phyloP scores from a whole-genome alignment of 306 rosid genomes.

The Dalbergia oliveri region DNA sequence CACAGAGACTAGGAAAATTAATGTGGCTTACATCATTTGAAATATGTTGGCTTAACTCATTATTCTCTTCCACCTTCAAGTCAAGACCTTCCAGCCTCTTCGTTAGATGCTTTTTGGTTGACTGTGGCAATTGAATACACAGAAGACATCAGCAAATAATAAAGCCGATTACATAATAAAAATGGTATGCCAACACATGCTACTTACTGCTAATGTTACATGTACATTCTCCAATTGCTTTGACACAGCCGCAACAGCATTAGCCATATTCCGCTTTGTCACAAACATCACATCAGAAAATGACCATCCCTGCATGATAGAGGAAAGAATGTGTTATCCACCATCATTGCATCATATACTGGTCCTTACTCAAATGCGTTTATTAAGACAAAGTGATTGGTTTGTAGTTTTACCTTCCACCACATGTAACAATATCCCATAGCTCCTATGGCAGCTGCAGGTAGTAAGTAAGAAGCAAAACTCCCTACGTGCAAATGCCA shows the following conservation, averaged over 20 bases:
- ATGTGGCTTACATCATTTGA: conserved; percentile 66
- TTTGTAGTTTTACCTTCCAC: conserved; percentile 67
- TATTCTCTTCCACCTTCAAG: conserved; percentile 74
- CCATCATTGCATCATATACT: conserved; percentile 17
- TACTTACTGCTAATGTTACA: conserved; percentile 83
- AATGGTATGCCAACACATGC: conserved; percentile 33
- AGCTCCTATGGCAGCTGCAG: conserved; percentile 84
- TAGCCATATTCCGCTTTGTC: conserved; percentile 79
- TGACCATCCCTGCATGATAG: conserved; percentile 70
- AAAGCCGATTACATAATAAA: conserved; percentile 30
- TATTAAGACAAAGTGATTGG: conserved; percentile 12
- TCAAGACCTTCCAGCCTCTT: conserved; percentile 75
- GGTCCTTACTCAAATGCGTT: conserved; percentile 15
- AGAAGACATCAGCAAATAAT: conserved; percentile 8
- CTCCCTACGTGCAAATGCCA: conserved; percentile 58
- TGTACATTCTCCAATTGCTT: conserved; percentile 78
- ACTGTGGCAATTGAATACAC: conserved; percentile 49
- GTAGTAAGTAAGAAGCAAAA: conserved; percentile 72
- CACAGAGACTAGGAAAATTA: conserved; percentile 22
- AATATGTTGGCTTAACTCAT: conserved; percentile 64
- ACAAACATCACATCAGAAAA: conserved; percentile 88
- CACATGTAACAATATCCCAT: conserved; percentile 88
- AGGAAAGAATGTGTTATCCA: conserved; percentile 28
- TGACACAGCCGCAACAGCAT: conserved; percentile 71
- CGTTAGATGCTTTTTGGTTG: conserved; percentile 74